These are phyloP conservation scores for Cucurbita moschata DNA, from an alignment of 306 rosid genomes.

Conservation along the genomic window DNA sequence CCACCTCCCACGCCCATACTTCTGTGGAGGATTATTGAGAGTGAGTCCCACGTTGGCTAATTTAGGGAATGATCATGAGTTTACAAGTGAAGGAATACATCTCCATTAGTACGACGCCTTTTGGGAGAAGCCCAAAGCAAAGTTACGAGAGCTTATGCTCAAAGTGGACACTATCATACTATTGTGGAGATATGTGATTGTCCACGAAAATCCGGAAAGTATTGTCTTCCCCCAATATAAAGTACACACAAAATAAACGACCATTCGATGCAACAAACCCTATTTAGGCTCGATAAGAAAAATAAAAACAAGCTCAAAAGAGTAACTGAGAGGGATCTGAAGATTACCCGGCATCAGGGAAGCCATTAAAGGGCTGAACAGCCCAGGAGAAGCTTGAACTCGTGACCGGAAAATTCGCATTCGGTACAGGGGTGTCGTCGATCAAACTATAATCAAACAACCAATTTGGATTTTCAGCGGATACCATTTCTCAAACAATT, in stretches of 20 bases:
- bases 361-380: constrained; percentile 28
- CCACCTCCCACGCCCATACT: background rate
- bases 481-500: constrained; percentile 36
- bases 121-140: no score
- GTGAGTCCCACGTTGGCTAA: no score
- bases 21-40: no score
- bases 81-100: no score
- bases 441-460: constrained; percentile 58
- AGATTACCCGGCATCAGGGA: constrained; percentile 39
- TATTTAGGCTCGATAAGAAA: background rate
- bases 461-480: constrained; percentile 90
- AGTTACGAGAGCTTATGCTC: no score
- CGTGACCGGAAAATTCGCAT: constrained; percentile 35
- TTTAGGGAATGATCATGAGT: no score
- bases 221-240: background rate
- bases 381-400: constrained; percentile 60
- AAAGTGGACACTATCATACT: no score
- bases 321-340: background rate
- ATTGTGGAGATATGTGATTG: no score
- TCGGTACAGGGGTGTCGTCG: constrained; percentile 62
- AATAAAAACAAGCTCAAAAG: background rate
- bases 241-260: no score
- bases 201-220: background rate
- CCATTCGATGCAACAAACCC: no score
- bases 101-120: no score